A percentile compares a stretch with the other conserved stretches of the same genome.
Conservation (phyloP, 192 early-diverging fungal genomes). For the Mortierella claussenii region DNA sequence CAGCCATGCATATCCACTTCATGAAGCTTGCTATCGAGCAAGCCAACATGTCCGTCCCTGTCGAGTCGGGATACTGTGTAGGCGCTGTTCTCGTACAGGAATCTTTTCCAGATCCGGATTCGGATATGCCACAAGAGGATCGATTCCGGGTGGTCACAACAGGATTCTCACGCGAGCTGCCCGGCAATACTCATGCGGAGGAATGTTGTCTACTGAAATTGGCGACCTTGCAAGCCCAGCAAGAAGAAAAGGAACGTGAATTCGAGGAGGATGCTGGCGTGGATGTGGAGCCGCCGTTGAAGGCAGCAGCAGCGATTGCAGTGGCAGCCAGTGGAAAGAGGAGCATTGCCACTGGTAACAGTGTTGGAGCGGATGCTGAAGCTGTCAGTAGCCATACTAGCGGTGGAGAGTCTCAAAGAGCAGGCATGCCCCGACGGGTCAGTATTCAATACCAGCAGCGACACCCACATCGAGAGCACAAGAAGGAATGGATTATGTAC, state of each 20-base stretch:
- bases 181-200: slow-evolving; percentile 97
- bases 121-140: slow-evolving; percentile 12
- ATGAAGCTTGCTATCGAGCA: slow-evolving; percentile 89
- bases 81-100: slow-evolving; percentile 81
- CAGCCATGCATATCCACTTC: slow-evolving; percentile 67
- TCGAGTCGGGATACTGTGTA: slow-evolving; percentile 90
- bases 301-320: too few species aligned
- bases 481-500: slow-evolving; percentile 77
- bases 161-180: slow-evolving; percentile 93
- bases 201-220: slow-evolving; percentile 90
- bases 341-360: too few species aligned
- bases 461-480: not conserved
- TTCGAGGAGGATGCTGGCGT: too few species aligned
- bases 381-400: too few species aligned
- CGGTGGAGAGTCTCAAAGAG: too few species aligned
- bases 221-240: not conserved
- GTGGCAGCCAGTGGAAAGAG: too few species aligned
- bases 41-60: slow-evolving; percentile 81
- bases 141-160: slow-evolving; percentile 73
- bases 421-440: too few species aligned
- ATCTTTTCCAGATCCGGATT: slow-evolving; percentile 11
- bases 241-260: not conserved
- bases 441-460: too few species aligned
- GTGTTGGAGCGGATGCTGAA: too few species aligned
- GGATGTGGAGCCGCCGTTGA: too few species aligned